These are phyloP conservation scores for Carex pumila DNA, from an alignment of 176 grass and related monocot genomes.

Conservation along the genomic window DNA sequence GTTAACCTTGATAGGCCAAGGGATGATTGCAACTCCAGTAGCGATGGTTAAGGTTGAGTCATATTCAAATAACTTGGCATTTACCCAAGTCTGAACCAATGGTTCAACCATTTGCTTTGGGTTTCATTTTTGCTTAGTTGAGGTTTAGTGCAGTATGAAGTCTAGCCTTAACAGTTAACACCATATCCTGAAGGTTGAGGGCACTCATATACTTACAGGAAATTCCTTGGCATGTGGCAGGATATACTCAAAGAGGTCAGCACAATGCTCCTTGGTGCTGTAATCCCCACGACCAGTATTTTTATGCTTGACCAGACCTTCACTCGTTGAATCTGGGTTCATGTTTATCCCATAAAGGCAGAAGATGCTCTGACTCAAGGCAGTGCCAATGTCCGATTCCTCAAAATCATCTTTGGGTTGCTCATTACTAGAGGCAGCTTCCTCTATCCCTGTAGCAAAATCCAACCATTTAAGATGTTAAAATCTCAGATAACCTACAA, in stretches of 20 bases:
- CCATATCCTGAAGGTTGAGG: neutral
- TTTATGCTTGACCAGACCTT: conserved; percentile 70
- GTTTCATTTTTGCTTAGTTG: neutral
- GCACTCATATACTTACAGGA: conserved; percentile 44
- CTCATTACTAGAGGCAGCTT: conserved; percentile 30
- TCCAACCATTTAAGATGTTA: conserved; percentile 4
- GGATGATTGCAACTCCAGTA: neutral
- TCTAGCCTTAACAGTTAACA: neutral
- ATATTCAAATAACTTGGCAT: no score
- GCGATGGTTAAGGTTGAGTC: no score
- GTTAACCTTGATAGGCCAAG: neutral
- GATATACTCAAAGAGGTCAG: conserved; percentile 94
- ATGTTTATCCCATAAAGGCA: conserved; percentile 94
- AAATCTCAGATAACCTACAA: conserved; percentile 6
- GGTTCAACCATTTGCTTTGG: neutral
- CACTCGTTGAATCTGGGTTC: conserved; percentile 75
- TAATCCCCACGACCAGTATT: conserved; percentile 85
- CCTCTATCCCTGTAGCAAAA: conserved; percentile 42
- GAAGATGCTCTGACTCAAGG: conserved; percentile 83
- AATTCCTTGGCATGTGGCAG: conserved; percentile 76
- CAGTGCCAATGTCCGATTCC: conserved; percentile 61
- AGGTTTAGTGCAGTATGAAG: no score
- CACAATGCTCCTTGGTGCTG: conserved; percentile 92
- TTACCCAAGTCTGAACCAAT: no score
- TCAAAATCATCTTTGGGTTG: conserved; percentile 41